A percentile compares a stretch with the other conserved stretches of the same genome.
phyloP scores from a whole-genome alignment of 208 protist species.

The Wallacemonas sp. region DNA sequence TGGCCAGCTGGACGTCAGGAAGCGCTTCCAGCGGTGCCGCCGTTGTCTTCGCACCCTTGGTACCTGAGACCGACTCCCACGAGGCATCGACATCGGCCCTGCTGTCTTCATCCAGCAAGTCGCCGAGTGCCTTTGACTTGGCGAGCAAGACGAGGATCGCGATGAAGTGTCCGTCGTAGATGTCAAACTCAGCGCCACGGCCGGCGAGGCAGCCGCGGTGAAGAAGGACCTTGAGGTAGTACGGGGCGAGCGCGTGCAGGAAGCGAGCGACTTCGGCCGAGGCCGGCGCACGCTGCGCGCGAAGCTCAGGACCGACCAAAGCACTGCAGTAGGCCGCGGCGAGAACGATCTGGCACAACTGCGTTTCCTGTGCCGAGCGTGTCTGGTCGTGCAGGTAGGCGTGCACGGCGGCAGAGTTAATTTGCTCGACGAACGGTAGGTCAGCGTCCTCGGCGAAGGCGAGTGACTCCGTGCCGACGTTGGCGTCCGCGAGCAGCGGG shows the following conservation, averaged over 20 bases:
- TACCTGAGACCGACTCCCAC: slow-evolving; percentile 40
- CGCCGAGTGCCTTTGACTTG: slow-evolving; percentile 23
- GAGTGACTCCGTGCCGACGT: slow-evolving; percentile 29
- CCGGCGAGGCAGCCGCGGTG: slow-evolving; percentile 37
- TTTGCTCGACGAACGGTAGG: slow-evolving; percentile 56
- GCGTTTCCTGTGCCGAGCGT: slow-evolving; percentile 29
- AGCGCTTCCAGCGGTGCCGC: slow-evolving; percentile 34
- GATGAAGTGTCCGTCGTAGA: slow-evolving; percentile 78
- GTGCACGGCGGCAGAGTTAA: slow-evolving; percentile 58
- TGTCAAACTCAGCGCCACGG: slow-evolving; percentile 68
- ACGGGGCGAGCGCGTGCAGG: slow-evolving; percentile 60
- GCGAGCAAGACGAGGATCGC: slow-evolving; percentile 48
- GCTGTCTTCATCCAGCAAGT: slow-evolving; percentile 67
- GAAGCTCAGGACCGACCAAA: slow-evolving; percentile 34
- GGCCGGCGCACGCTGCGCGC: slow-evolving; percentile 47
- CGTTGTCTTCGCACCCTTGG: slow-evolving; percentile 25
- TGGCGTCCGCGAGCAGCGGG: slow-evolving; percentile 30
- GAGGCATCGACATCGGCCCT: slow-evolving; percentile 38
- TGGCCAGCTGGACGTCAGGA: slow-evolving; percentile 31
- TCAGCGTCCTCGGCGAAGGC: slow-evolving; percentile 39
- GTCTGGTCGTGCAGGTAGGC: slow-evolving; percentile 43
- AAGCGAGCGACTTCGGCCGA: slow-evolving; percentile 40
- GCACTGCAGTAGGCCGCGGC: slow-evolving; percentile 57
- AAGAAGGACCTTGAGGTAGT: slow-evolving; percentile 39
- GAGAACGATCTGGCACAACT: slow-evolving; percentile 65